Evolutionary conservation across 768 basidiomycete species (phyloP).

Genomic region (Pleurotus ostreatus): DNA sequence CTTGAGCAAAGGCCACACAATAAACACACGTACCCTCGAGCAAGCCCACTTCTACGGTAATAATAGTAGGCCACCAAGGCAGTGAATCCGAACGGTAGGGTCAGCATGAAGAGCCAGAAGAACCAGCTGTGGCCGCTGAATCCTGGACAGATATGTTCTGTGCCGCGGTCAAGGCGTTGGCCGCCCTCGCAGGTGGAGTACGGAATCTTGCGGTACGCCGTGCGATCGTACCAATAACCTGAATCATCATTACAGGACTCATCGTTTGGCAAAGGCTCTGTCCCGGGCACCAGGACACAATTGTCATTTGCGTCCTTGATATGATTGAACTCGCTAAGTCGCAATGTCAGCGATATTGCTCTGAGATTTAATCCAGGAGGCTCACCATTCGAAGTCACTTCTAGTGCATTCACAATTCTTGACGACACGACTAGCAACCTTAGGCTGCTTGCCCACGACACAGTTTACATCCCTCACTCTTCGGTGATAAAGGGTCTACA

Average conservation of each 20-base stretch:
- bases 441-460: constrained; percentile 70
- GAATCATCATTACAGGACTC: constrained; percentile 57
- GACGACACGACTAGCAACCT: constrained; percentile 47
- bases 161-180: constrained; percentile 70
- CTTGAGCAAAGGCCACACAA: not conserved
- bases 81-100: constrained; percentile 76
- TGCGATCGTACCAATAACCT: constrained; percentile 92
- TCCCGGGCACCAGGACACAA: constrained; percentile 77
- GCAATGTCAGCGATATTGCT: not conserved
- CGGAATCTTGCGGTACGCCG: constrained; percentile 85
- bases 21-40: constrained; percentile 59
- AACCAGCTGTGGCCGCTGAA: constrained; percentile 64
- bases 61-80: constrained; percentile 79
- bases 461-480: constrained; percentile 78
- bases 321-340: constrained; percentile 87
- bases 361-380: not conserved
- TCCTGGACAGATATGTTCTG: constrained; percentile 76
- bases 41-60: constrained; percentile 67
- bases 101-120: constrained; percentile 81
- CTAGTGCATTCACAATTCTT: constrained; percentile 69
- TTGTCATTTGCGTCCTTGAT: constrained; percentile 60
- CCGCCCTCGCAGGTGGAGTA: constrained; percentile 88
- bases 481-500: constrained; percentile 87
- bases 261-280: constrained; percentile 57
- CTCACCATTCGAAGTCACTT: constrained; percentile 93